Evolutionary conservation across 345 rosid species (phyloP), one percentile per base, ranked within the genome.

Genomic region (Euphorbia tirucalli): DNA sequence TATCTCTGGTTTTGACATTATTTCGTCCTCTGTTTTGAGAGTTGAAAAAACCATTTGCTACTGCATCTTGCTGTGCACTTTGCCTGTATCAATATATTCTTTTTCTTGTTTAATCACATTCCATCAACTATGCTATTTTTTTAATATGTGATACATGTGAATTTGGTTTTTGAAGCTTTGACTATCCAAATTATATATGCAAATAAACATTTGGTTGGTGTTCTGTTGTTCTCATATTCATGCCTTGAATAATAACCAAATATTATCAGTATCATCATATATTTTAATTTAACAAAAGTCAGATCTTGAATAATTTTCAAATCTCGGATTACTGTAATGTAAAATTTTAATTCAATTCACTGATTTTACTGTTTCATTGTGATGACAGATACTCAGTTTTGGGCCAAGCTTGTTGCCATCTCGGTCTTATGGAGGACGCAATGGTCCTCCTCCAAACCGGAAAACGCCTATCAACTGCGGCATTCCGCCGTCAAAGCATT

Each of bases 381-480:
- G 16, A 16, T 19, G 9, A 3, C 82, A 95, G 99, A 86, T 95
- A 89, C 75, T 70, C 80, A 76, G 88, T 92, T 41, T 70, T 92
- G 52, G 99, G 99, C 22, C 93, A 92, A 83, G 99, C 97, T 6
- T 95, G 99, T 69, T 85, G 91, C 80, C 92, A 92, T 68, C 81
- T 95, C 1, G 99, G 99, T 46, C 82, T 95, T 6, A 89, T 95
- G 97, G 99, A 95, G 83, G 99, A 95, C 77, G 97, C 99, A 3
- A 86, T 95, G 97, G 97, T 81, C 55, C 87, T 95, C 0, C 93
- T 95, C 57, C 99, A 92, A 73, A 90, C 93, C 61, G 97, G 97
- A 0, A 95, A 90, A 79, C 97, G 99, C 73, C 87, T 95, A 25
- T 90, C 97, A 62, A 82, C 90, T 11, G 99, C 97, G 25, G 99